A percentile compares a stretch with the other conserved stretches of the same genome.
These are phyloP conservation scores for Aplosporella prunicola DNA, from an alignment of 2,329 filamentous ascomycete genomes.

Conservation along the genomic window DNA sequence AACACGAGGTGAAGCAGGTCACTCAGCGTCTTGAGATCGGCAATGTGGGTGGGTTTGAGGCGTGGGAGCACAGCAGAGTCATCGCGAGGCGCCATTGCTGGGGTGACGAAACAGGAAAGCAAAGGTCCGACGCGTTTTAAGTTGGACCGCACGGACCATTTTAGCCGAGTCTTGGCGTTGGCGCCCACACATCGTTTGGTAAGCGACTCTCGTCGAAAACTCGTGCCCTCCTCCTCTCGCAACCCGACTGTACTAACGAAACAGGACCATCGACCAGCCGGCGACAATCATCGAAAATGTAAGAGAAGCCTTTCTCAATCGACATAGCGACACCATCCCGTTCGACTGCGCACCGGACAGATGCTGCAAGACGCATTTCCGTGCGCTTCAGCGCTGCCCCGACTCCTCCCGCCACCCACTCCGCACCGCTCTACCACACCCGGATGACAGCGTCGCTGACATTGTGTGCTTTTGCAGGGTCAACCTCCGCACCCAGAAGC, in stretches of 20 bases:
- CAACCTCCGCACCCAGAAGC: conserved; percentile 99
- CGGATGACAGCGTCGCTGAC: conserved; percentile 23
- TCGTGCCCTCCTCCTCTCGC: conserved; percentile 10
- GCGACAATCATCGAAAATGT: conserved; percentile 35
- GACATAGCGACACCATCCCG: conserved; percentile 12
- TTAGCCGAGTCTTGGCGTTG: too few relatives aligned
- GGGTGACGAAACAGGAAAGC: too few relatives aligned
- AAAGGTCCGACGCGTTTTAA: too few relatives aligned
- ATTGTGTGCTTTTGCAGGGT: conserved; percentile 54
- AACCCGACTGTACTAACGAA: conserved; percentile 9
- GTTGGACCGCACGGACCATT: too few relatives aligned
- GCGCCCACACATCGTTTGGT: too few relatives aligned
- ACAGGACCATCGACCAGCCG: conserved; percentile 21
- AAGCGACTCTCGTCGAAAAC: too few relatives aligned
- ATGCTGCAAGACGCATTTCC: conserved; percentile 1
- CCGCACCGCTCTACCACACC: conserved; percentile 20
- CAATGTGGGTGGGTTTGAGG: conserved; percentile 5
- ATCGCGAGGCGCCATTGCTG: too few relatives aligned
- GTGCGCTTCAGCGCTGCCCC: conserved; percentile 3
- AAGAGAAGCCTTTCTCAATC: conserved; percentile 23
- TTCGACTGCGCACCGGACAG: conserved; percentile 1
- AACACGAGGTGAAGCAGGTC: conserved; percentile 53
- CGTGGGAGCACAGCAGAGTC: conserved; percentile 3
- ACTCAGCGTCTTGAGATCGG: conserved; percentile 20
- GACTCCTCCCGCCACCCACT: conserved; percentile 16